Evolutionary conservation across 2,329 filamentous ascomycete species (phyloP), one percentile per base, ranked within the genome.

Genomic region (Aspergillus novoparasiticus): DNA sequence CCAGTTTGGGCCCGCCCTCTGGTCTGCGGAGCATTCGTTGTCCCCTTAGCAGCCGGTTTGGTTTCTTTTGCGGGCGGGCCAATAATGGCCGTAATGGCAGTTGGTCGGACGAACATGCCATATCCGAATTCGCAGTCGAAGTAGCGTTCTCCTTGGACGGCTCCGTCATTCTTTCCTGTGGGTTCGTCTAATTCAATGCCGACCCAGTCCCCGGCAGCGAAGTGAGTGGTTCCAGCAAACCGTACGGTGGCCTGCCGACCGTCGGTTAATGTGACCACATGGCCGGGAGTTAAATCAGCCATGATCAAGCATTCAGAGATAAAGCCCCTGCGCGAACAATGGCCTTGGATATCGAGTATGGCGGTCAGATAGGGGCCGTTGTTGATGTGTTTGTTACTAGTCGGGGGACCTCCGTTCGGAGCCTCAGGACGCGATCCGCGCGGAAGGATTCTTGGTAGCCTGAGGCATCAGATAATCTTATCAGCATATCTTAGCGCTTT

Each of bases 141-240:
- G 76, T 98, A 98, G 23, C 92, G 85, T 74, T 92, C 87, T 65
- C 93, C 94, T 77, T 94, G 87, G 54, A 98, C 92, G 60, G 91
- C 90, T 68, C 94, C 94, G 84, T 98, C 93, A 72, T 98, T 98
- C 82, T 98, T 98, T 36, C 95, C 94, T 23, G 86, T 87, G 59
- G 89, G 83, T 54, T 92, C 90, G 58, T 93, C 88, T 61, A 98
- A 86, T 81, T 97, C 94, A 64, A 98, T 87, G 67, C 94, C 94
- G 63, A 97, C 84, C 93, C 94, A 98, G 65, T 91, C 88, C 66
- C 94, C 94, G 6, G 85, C 82, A 62, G 93, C 89, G 79, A 98
- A 97, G 71, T 86, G 82, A 43, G 94, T 93, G 60, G 85, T 82
- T 72, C 95, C 95, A 64, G 92, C 83, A 79, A 92, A 99, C 71